Base-by-base conservation (phyloP, 208 protist genomes). In the Polymyxa betae region DNA sequence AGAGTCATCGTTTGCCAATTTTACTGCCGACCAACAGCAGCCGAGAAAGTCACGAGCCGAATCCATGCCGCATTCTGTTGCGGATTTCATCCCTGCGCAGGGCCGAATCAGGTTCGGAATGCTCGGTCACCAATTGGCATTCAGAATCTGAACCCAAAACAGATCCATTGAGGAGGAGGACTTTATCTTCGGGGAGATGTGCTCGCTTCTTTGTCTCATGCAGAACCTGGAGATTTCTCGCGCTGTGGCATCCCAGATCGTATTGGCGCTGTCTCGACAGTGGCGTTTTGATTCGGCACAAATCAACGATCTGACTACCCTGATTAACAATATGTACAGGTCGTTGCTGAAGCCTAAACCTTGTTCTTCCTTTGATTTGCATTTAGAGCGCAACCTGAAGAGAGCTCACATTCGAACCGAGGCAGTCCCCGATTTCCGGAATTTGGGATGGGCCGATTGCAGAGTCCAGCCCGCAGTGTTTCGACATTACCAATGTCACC, bases 291-390 rank as follows among this genome's bases (percentile, higher is more conserved):
- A 82, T 45, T 12, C 5, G 35, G n/a, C 72, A 16, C 40, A 43
- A n/a, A 82, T 82, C 72, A 43, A 35, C 40, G 72, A 82, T n/a
- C 72, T 82, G 40, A 82, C 16, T n/a, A 82, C 72, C 35, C 35
- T 82, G 16, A 43, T 82, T 35, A 82, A 82, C 40, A 82, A 82
- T n/a, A 82, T 82, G 35, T 82, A 45, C 72, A 35, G 72, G 72
- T 82, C 5, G 12, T 43, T n/a, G 72, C 16, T 5, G 72, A 20
- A n/a, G 5, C n/a, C 5, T 82, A 60, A 60, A 29, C 5, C 24
- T 24, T 5, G 12, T n/a, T 82, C 35, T 5, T 5, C 40, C 16
- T n/a, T 82, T 5, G 35, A 35, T 40, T 82, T n/a, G 16, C n/a
- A n/a, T 16, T 35, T 35, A 82, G 72, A 43, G 40, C 72, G 40